These are phyloP conservation scores for Podospora pseudocomata DNA, from an alignment of 495 filamentous ascomycete genomes.

Conservation along the genomic window DNA sequence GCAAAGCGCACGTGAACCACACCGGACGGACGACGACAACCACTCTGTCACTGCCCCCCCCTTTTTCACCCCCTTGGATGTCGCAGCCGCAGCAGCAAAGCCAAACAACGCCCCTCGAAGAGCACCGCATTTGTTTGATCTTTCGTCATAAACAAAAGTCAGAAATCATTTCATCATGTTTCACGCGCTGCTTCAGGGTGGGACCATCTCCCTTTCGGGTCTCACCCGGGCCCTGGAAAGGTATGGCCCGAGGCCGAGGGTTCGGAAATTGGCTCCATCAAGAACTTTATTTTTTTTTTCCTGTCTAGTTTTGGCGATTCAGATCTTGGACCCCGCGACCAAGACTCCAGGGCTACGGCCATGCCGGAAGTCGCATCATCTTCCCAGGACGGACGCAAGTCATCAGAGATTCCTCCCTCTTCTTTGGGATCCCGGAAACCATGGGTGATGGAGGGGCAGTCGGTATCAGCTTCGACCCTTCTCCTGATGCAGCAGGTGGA, in stretches of 20 bases:
- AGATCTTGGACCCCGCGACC: background rate
- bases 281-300: slow-evolving; percentile 15
- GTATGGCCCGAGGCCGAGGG: slow-evolving; percentile 27
- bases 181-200: slow-evolving; percentile 17
- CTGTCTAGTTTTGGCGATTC: background rate
- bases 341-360: background rate
- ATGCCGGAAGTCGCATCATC: slow-evolving; percentile 12
- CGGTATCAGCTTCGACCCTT: background rate
- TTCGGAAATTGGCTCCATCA: slow-evolving; percentile 27
- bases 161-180: slow-evolving; percentile 15
- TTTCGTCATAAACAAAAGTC: background rate
- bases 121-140: slow-evolving; percentile 11
- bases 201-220: slow-evolving; percentile 19
- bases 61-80: background rate
- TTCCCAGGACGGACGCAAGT: slow-evolving; percentile 3
- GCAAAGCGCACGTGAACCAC: slow-evolving; percentile 8
- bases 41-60: background rate
- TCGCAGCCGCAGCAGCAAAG: background rate
- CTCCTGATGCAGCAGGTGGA: background rate
- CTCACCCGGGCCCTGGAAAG: slow-evolving; percentile 12
- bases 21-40: background rate
- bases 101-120: background rate
- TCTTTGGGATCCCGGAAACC: background rate
- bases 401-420: background rate
- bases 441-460: background rate